Evolutionary conservation across 176 grass and related monocot genomes (phyloP).

Genomic region (Musa acuminata): DNA sequence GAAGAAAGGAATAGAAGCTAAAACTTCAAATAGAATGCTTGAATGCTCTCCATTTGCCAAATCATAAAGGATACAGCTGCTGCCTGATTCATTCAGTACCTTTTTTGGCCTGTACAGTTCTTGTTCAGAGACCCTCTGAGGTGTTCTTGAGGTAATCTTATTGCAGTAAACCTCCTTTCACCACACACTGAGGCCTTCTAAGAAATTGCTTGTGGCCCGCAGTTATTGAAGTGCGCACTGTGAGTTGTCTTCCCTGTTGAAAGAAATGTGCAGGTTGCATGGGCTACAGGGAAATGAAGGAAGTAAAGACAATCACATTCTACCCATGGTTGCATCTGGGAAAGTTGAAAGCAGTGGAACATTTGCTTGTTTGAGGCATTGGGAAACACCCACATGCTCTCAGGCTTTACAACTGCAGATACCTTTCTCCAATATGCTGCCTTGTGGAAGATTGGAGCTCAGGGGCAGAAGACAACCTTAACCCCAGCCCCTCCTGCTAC

Average conservation of each 20-base stretch:
- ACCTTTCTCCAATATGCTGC: background rate
- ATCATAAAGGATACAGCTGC: too few relatives aligned
- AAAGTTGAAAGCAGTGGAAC: background rate
- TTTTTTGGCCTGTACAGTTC: too few relatives aligned
- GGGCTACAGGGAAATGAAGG: background rate
- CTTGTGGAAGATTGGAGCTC: background rate
- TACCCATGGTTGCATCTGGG: background rate
- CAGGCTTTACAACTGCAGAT: background rate
- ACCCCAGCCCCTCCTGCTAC: background rate
- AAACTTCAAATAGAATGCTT: background rate
- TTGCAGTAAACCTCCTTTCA: too few relatives aligned
- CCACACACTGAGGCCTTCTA: too few relatives aligned
- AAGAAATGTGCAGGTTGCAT: background rate
- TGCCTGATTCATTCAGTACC: too few relatives aligned
- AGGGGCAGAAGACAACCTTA: background rate
- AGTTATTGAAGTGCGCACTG: too few relatives aligned
- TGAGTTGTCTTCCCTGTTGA: background rate
- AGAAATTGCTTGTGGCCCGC: too few relatives aligned
- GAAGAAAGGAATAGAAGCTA: background rate
- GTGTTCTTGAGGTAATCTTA: too few relatives aligned
- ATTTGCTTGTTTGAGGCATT: conserved; percentile 2
- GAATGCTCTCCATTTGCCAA: too few relatives aligned
- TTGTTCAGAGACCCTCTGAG: too few relatives aligned
- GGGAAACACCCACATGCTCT: conserved; percentile 7
- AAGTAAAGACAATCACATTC: background rate